phyloP scores from a whole-genome alignment of 192 early-diverging fungal genomes.

The Coemansia sp. region DNA sequence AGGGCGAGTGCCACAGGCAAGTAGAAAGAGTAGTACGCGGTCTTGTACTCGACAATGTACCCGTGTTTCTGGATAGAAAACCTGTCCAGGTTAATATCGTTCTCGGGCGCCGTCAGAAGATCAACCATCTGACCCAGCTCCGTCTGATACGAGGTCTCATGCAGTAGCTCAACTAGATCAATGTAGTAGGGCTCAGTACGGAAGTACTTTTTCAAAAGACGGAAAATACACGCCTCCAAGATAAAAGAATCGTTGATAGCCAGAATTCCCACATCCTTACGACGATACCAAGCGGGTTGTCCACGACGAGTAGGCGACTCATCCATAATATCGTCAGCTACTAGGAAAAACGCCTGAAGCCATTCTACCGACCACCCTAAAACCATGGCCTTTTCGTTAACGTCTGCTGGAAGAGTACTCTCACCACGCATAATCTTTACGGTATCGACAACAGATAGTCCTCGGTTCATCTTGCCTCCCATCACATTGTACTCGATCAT shows the following conservation, averaged over 20 bases:
- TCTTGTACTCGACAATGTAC: conserved; percentile 98
- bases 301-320: conserved; percentile 92
- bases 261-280: conserved; percentile 77
- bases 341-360: conserved; percentile 98
- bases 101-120: conserved; percentile 97
- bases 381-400: conserved; percentile 83
- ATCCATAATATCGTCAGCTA: conserved; percentile 99
- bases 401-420: conserved; percentile 65
- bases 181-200: conserved; percentile 79
- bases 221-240: conserved; percentile 89
- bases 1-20: conserved; percentile 94
- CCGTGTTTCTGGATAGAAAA: conserved; percentile 91
- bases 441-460: conserved; percentile 90
- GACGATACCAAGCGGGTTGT: conserved; percentile 95
- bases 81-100: conserved; percentile 84
- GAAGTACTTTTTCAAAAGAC: conserved; percentile 94
- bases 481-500: conserved; percentile 65
- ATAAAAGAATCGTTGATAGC: conserved; percentile 98
- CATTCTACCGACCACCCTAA: conserved; percentile 96
- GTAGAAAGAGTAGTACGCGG: conserved; percentile 99
- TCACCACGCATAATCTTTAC: conserved; percentile 77
- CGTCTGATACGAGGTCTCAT: conserved; percentile 95
- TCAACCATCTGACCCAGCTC: conserved; percentile 98
- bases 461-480: conserved; percentile 97
- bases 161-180: conserved; percentile 91